Base-by-base conservation (phyloP, 2,329 filamentous ascomycete species). In the Xylariaceae sp. region DNA sequence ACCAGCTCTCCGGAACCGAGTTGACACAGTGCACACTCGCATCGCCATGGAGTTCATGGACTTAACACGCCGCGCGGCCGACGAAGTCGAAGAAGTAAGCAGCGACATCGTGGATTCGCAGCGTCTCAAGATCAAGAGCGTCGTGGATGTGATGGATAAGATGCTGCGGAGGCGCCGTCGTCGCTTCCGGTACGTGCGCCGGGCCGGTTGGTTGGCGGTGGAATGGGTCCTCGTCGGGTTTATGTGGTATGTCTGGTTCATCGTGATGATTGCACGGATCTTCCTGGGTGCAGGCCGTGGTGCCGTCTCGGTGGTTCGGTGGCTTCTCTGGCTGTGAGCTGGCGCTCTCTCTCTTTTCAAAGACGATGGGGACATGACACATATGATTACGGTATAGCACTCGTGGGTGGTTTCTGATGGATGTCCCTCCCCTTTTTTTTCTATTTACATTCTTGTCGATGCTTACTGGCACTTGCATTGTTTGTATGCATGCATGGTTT, bases 211-310 rank as follows among this genome's bases (percentile, higher is more conserved):
- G 82, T 85, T 92, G 57, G 75, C 88, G 17, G 83, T 97, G 13
- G 93, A 97, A 77, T 97, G 92, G 91, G 77, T 85, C 53, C 81
- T 97, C 15, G 85, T 97, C 45, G 89, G 89, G 3, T 83, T 95
- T 66, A 90, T 97, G 86, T 97, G 94, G 92, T 91, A 88, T 74
- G 87, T 95, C 13, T 97, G 93, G 92, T 84, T 95, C 60, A 78
- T 96, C 39, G 92, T 97, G 23, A 89, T 92, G 72, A 78, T 93
- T 23, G 78, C 88, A 55, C 83, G 90, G 61, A 73, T 89, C 11
- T 75, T 89, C 41, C 77, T 86, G 61, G 85, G 86, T 9, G 66
- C 88, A 1, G 81, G 87, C 50, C 82, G 82, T 51, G 86, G 85
- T 2, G 69, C 84, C 0, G 76, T 85, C 53, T 75, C 78, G 9